These are phyloP conservation scores for Neurospora sp. DNA, from an alignment of 495 filamentous ascomycete species.

Conservation along the genomic window DNA sequence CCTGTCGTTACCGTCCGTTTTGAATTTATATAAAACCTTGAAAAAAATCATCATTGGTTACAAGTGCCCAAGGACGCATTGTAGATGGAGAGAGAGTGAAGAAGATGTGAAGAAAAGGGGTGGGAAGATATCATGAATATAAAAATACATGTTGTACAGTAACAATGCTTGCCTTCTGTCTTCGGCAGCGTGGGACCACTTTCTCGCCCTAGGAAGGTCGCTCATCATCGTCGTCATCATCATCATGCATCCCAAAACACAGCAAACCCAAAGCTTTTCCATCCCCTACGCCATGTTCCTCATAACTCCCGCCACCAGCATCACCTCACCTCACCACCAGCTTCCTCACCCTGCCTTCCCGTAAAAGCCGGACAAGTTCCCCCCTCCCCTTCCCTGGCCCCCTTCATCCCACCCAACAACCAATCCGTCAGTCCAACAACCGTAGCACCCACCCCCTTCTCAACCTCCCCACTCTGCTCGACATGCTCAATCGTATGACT, in stretches of 20 bases:
- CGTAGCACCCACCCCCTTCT: conserved; percentile 47
- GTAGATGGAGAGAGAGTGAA: neutral
- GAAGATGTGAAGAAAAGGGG: neutral
- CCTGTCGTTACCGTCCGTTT: neutral
- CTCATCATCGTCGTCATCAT: neutral
- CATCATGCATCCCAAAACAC: neutral
- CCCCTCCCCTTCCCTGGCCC: conserved; percentile 17
- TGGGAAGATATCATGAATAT: neutral
- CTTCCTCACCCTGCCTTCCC: neutral
- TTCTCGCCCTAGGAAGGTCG: neutral
- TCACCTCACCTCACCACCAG: conserved; percentile 10
- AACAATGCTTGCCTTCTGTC: neutral
- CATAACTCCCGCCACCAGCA: neutral
- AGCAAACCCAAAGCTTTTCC: neutral
- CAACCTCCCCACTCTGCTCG: conserved; percentile 64
- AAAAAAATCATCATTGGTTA: neutral
- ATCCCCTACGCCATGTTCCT: neutral
- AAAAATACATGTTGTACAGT: neutral
- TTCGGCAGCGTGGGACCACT: neutral
- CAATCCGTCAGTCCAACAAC: conserved; percentile 84
- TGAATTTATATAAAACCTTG: neutral
- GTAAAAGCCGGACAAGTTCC: conserved; percentile 25
- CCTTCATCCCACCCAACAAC: conserved; percentile 59
- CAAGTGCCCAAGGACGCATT: neutral
- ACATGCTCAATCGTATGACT: conserved; percentile 91